phyloP scores from a whole-genome alignment of 192 early-diverging fungal species.

The Gaertneriomyces sp. region DNA sequence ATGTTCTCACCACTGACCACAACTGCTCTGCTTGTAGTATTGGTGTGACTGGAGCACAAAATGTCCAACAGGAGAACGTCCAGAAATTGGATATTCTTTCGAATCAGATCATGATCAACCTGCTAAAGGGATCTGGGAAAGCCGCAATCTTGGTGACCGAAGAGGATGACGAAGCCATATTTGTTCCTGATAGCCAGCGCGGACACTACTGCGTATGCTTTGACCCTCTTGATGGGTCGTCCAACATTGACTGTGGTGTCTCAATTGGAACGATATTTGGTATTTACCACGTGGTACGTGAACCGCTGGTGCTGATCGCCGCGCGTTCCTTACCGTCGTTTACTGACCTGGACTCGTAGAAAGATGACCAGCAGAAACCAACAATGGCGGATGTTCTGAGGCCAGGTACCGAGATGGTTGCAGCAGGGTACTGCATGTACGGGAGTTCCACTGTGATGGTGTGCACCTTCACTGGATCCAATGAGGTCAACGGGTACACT shows the following conservation, averaged over 20 bases:
- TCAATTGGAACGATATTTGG: conserved; percentile 99
- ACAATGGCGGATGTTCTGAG: conserved; percentile 74
- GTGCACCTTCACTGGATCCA: conserved; percentile 61
- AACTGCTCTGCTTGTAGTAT: conserved; percentile 47
- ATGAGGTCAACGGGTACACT: conserved; percentile 89
- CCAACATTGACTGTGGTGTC: conserved; percentile 98
- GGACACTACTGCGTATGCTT: conserved; percentile 95
- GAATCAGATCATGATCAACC: conserved; percentile 98
- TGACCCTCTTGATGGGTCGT: conserved; percentile 95
- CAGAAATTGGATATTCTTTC: conserved; percentile 97
- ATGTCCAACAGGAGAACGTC: conserved; percentile 91
- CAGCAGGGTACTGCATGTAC: conserved; percentile 96
- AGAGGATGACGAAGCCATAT: conserved; percentile 92
- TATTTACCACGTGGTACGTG: conserved; percentile 83
- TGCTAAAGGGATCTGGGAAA: conserved; percentile 82
- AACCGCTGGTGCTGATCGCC: not conserved
- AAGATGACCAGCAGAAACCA: conserved; percentile 20
- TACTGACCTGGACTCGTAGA: conserved; percentile 16
- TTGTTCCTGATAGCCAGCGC: conserved; percentile 69
- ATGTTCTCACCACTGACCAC: not conserved
- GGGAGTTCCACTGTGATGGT: conserved; percentile 71
- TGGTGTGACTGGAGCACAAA: conserved; percentile 80
- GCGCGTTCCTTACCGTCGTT: not conserved
- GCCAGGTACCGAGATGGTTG: conserved; percentile 86
- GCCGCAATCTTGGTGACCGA: conserved; percentile 94